Percentiles rank a stretch among this genome's conserved stretches.
Evolutionary conservation across 371 early-diverging fungal species (phyloP).

Genomic region (Phascolomyces articulosus): DNA sequence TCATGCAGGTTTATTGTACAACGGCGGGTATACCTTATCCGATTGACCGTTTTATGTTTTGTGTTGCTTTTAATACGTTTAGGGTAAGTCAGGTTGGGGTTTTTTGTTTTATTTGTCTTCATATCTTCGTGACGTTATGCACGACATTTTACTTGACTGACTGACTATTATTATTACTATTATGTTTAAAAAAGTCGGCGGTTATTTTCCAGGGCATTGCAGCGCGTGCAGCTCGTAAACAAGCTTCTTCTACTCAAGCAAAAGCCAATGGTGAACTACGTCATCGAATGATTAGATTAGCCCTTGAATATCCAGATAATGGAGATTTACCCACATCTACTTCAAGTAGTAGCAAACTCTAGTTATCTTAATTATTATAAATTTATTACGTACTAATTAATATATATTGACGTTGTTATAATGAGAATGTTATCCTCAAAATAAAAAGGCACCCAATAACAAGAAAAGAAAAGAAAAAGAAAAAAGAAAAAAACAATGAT

Average conservation of each 20-base stretch:
- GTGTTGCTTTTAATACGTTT: constrained; percentile 33
- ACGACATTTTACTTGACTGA: too few species aligned
- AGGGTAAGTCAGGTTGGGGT: constrained; percentile 33
- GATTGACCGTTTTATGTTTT: constrained; percentile 64
- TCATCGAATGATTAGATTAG: constrained; percentile 29
- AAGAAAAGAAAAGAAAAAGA: too few species aligned
- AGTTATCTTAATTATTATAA: too few species aligned
- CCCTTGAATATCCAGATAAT: constrained; percentile 36
- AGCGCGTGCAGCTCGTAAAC: constrained; percentile 82
- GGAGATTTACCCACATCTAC: constrained; percentile 18
- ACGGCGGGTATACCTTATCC: constrained; percentile 63
- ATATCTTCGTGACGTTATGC: too few species aligned
- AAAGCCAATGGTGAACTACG: constrained; percentile 45
- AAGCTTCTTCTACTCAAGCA: constrained; percentile 82
- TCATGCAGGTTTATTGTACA: constrained; percentile 69
- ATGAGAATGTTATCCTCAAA: too few species aligned
- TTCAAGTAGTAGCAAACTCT: not conserved
- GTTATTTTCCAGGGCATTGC: constrained; percentile 88
- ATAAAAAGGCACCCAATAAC: too few species aligned
- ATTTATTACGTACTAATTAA: too few species aligned
- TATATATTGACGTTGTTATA: too few species aligned
- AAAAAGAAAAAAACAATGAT: not conserved
- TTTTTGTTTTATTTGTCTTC: not conserved
- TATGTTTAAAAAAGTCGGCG: constrained; percentile 49
- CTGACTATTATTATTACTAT: not conserved